Evolutionary conservation across 2,329 filamentous ascomycete species (phyloP).

Genomic region (Hymenoscyphus linearis): DNA sequence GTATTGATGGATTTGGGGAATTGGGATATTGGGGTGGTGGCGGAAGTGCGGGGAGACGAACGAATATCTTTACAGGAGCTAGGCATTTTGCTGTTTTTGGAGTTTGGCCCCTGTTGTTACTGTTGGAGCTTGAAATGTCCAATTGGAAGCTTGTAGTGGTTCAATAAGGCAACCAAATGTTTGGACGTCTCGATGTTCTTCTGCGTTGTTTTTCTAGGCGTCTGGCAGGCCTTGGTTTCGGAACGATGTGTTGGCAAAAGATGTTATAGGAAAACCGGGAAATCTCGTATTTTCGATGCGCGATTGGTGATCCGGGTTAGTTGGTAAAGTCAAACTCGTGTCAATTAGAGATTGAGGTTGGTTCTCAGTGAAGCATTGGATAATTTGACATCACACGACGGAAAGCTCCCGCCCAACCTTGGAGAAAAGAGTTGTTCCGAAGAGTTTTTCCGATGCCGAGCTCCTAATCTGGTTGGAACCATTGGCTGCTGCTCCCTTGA

Average conservation of each 20-base stretch:
- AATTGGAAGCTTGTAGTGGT: background rate
- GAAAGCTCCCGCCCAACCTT: too few species aligned
- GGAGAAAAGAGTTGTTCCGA: background rate
- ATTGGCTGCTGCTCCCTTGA: background rate
- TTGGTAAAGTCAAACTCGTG: too few species aligned
- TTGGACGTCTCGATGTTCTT: background rate
- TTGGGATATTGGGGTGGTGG: background rate
- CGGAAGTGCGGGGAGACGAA: constrained; percentile 43
- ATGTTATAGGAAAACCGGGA: too few species aligned
- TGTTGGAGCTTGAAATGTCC: background rate
- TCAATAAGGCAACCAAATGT: background rate
- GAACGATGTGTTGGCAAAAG: too few species aligned
- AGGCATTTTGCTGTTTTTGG: constrained; percentile 57
- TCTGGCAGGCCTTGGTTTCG: background rate
- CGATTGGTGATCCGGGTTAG: too few species aligned
- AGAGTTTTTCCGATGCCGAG: background rate
- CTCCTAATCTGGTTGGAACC: background rate
- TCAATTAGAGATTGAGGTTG: too few species aligned
- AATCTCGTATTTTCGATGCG: too few species aligned
- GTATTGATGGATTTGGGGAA: background rate
- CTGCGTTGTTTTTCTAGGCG: background rate
- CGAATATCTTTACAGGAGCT: constrained; percentile 96
- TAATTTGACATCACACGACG: too few species aligned
- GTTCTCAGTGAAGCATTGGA: too few species aligned
- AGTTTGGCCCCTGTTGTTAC: background rate